Percentiles rank a stretch among this genome's conserved stretches.
phyloP scores from a whole-genome alignment of 2,329 filamentous ascomycete genomes.

The Blastomyces parvus region DNA sequence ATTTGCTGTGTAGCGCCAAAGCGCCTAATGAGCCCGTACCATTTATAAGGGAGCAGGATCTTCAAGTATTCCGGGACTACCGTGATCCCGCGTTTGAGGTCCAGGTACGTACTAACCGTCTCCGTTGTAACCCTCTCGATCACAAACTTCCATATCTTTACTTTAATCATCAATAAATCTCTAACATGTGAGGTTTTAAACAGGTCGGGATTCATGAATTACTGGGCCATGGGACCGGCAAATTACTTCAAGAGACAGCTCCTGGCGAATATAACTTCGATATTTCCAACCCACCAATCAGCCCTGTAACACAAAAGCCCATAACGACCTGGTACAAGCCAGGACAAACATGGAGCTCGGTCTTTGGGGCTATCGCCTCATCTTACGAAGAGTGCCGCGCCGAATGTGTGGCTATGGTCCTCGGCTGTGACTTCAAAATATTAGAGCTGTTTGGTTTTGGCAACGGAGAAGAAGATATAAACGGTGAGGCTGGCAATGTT shows the following conservation, averaged over 20 bases:
- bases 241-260: slow-evolving; percentile 80
- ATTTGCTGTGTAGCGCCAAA: slow-evolving; percentile 54
- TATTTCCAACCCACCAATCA: slow-evolving; percentile 66
- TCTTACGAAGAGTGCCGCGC: slow-evolving; percentile 93
- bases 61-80: slow-evolving; percentile 69
- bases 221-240: slow-evolving; percentile 81
- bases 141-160: not conserved
- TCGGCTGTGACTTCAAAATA: slow-evolving; percentile 80
- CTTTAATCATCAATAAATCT: not conserved
- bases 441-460: slow-evolving; percentile 89
- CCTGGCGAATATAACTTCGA: slow-evolving; percentile 85
- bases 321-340: slow-evolving; percentile 86
- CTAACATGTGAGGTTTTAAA: not conserved
- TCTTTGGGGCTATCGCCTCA: slow-evolving; percentile 78
- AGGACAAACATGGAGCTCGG: slow-evolving; percentile 86
- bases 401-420: slow-evolving; percentile 84
- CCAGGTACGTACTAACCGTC: slow-evolving; percentile 40
- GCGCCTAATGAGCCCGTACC: slow-evolving; percentile 86
- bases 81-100: slow-evolving; percentile 87
- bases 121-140: not conserved
- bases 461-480: slow-evolving; percentile 61
- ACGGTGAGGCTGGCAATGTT: slow-evolving; percentile 71
- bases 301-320: slow-evolving; percentile 66
- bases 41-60: slow-evolving; percentile 71
- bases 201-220: slow-evolving; percentile 82